These are phyloP conservation scores for Eutypa lata DNA, from an alignment of 2,329 filamentous ascomycete genomes.

Conservation along the genomic window DNA sequence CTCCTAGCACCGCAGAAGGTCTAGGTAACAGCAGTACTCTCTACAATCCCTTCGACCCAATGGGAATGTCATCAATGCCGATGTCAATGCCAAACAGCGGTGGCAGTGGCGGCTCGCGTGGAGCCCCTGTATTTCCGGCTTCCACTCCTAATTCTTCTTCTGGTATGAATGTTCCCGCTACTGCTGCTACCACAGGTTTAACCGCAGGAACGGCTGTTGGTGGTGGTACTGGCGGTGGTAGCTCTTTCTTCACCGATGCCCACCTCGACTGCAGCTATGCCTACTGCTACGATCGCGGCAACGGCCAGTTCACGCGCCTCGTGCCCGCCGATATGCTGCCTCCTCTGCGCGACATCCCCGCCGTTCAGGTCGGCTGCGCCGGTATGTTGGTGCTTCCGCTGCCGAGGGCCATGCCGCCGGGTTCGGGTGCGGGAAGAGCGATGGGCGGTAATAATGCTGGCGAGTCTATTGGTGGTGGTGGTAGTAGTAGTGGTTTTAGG, in stretches of 20 bases:
- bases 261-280: slow-evolving; percentile 33
- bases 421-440: slow-evolving; percentile 33
- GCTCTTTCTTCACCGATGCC: slow-evolving; percentile 13
- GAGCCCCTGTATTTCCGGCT: neutral
- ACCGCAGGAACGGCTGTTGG: no score
- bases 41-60: slow-evolving; percentile 17
- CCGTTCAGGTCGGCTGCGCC: slow-evolving; percentile 32
- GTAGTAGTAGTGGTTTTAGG: slow-evolving; percentile 30
- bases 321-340: slow-evolving; percentile 53
- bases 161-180: no score
- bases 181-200: neutral
- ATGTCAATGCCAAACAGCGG: slow-evolving; percentile 6
- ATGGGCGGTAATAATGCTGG: neutral
- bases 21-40: slow-evolving; percentile 1
- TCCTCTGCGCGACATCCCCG: slow-evolving; percentile 42
- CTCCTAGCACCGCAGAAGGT: slow-evolving; percentile 7
- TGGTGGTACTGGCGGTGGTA: no score
- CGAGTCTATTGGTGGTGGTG: neutral
- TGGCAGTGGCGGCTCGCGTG: neutral
- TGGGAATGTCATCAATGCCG: no score
- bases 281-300: slow-evolving; percentile 52
- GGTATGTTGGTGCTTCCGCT: slow-evolving; percentile 48
- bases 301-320: slow-evolving; percentile 52
- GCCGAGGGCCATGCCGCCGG: slow-evolving; percentile 34
- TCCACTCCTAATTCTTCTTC: neutral